Evolutionary conservation across 805 yeast species (phyloP).

Genomic region (Ogataea trehaloabstinens): DNA sequence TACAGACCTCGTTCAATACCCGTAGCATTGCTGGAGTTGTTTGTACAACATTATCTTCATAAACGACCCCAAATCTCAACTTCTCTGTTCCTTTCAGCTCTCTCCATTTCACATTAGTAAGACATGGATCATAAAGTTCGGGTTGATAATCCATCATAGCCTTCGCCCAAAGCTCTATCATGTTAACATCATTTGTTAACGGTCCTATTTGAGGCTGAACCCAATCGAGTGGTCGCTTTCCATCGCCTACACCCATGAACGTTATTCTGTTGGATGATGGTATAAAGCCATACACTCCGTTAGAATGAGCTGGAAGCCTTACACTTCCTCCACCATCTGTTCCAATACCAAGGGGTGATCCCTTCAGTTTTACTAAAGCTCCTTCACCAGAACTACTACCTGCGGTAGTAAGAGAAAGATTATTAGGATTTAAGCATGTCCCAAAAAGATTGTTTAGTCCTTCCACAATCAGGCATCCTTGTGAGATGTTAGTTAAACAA

Average conservation of each 20-base stretch:
- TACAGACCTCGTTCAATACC: conserved; percentile 1
- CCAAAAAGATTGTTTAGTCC: conserved; percentile 51
- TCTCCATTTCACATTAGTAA: conserved; percentile 47
- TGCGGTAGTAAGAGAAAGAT: conserved; percentile 51
- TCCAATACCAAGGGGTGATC: conserved; percentile 56
- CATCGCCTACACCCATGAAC: conserved; percentile 34
- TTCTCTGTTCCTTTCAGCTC: conserved; percentile 17
- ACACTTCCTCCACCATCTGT: conserved; percentile 65
- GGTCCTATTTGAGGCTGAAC: conserved; percentile 38
- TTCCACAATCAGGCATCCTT: conserved; percentile 56
- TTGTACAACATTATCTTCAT: conserved; percentile 39
- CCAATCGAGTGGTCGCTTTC: conserved; percentile 47
- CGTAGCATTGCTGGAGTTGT: conserved; percentile 33
- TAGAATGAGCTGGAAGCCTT: conserved; percentile 54
- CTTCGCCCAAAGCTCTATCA: conserved; percentile 49
- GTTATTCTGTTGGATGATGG: conserved; percentile 40
- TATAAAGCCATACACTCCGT: conserved; percentile 52
- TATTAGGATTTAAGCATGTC: conserved; percentile 47
- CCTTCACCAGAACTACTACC: conserved; percentile 68
- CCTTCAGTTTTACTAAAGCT: conserved; percentile 50
- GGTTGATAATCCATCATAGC: conserved; percentile 41
- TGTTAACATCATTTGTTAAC: conserved; percentile 48
- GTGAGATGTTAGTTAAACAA: conserved; percentile 52
- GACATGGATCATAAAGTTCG: conserved; percentile 57
- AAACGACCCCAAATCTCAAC: conserved; percentile 43